Evolutionary conservation across 1,284 basidiomycete species (phyloP).

Genomic region (Prillingera fragicola): DNA sequence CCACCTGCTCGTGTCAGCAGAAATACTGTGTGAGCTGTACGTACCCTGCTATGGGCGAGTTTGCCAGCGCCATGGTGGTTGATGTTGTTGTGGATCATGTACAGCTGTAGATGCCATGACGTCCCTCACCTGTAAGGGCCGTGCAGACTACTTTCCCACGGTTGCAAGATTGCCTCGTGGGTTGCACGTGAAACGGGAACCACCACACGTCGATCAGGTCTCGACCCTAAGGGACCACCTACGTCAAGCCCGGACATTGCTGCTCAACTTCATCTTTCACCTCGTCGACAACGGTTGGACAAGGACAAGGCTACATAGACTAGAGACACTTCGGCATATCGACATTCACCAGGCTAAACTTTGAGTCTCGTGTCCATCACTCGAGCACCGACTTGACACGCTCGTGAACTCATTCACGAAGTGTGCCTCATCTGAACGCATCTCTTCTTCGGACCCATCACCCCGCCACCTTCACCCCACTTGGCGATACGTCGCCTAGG

Average conservation of each 20-base stretch:
- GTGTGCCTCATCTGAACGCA: neutral
- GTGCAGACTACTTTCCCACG: slow-evolving; percentile 1
- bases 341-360: too few species aligned
- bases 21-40: neutral
- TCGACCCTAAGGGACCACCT: too few species aligned
- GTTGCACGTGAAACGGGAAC: too few species aligned
- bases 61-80: slow-evolving; percentile 15
- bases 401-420: neutral
- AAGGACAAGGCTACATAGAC: too few species aligned
- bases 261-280: too few species aligned
- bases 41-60: slow-evolving; percentile 24
- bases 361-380: too few species aligned
- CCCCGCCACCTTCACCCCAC: neutral
- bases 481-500: neutral
- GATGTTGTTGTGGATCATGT: neutral
- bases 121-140: neutral
- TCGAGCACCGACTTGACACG: too few species aligned
- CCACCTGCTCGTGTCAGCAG: slow-evolving; percentile 32
- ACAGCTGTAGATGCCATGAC: neutral
- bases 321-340: too few species aligned
- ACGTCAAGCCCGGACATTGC: too few species aligned
- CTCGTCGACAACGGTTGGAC: too few species aligned
- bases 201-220: too few species aligned
- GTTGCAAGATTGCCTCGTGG: too few species aligned
- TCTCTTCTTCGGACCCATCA: neutral